Conservation (phyloP, 2,329 filamentous ascomycete species). For the Phaeosphaeriaceae sp. region DNA sequence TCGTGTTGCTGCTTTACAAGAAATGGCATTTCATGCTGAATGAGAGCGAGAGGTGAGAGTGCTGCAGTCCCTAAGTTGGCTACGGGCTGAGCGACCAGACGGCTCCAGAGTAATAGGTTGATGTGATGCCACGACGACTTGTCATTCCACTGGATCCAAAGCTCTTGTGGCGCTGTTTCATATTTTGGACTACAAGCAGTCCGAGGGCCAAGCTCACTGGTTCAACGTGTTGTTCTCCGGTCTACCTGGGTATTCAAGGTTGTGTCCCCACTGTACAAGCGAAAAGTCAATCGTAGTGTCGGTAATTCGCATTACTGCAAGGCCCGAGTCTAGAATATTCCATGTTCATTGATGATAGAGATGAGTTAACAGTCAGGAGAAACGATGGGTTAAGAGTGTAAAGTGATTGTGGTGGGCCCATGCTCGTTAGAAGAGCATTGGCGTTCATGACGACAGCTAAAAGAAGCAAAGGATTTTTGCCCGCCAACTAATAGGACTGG, state of each 20-base stretch:
- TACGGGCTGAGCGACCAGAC: background rate
- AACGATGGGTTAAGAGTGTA: too few species aligned
- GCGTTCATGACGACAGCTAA: too few species aligned
- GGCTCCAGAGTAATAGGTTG: background rate
- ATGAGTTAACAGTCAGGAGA: too few species aligned
- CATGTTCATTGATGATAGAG: too few species aligned
- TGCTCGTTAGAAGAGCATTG: too few species aligned
- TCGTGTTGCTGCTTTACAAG: too few species aligned
- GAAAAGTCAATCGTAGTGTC: constrained; percentile 18
- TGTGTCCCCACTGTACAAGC: constrained; percentile 21
- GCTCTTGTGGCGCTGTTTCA: background rate
- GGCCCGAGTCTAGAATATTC: background rate
- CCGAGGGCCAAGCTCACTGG: background rate
- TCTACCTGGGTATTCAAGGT: constrained; percentile 9
- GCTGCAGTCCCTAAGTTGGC: background rate
- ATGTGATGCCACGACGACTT: background rate
- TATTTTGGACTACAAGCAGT: background rate
- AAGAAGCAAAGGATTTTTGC: constrained; percentile 22
- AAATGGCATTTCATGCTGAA: background rate
- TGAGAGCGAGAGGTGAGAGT: background rate
- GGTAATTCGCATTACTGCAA: background rate
- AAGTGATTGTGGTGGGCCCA: too few species aligned
- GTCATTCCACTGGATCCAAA: background rate
- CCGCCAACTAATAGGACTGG: constrained; percentile 1
- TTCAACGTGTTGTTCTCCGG: constrained; percentile 1